phyloP scores from a whole-genome alignment of 1,284 basidiomycete species.

The Sanghuangporus baumii region DNA sequence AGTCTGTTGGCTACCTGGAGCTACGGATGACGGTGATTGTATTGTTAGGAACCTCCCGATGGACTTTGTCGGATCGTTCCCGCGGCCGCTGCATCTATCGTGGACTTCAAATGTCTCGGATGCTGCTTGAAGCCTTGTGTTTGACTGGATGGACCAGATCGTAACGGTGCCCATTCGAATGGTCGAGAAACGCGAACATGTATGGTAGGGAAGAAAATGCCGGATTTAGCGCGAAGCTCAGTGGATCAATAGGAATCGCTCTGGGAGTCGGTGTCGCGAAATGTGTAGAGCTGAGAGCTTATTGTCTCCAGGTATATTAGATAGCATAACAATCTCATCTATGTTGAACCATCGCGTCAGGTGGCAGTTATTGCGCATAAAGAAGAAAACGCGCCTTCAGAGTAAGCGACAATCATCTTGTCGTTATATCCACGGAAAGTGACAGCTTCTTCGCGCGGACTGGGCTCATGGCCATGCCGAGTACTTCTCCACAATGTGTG shows the following conservation, averaged over 20 bases:
- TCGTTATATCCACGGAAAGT: neutral
- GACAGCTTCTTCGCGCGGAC: neutral
- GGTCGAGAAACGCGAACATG: neutral
- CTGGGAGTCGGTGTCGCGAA: neutral
- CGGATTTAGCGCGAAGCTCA: neutral
- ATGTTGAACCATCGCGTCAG: neutral
- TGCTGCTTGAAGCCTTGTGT: neutral
- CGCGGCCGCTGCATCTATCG: neutral
- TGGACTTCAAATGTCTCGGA: neutral
- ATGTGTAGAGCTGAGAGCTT: neutral
- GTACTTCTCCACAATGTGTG: neutral
- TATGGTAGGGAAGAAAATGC: neutral
- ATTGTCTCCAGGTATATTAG: neutral
- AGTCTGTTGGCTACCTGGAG: no score
- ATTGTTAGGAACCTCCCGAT: no score
- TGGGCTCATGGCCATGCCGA: neutral
- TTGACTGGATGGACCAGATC: conserved; percentile 3
- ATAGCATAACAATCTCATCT: neutral
- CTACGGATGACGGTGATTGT: no score
- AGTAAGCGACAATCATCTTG: neutral
- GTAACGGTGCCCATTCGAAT: neutral
- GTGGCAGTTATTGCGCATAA: neutral
- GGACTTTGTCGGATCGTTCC: neutral
- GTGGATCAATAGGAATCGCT: neutral
- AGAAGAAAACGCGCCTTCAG: neutral